Evolutionary conservation across 2,329 filamentous ascomycete genomes (phyloP), one percentile per base, ranked within the genome.

Genomic region (Nemania bipapillata): DNA sequence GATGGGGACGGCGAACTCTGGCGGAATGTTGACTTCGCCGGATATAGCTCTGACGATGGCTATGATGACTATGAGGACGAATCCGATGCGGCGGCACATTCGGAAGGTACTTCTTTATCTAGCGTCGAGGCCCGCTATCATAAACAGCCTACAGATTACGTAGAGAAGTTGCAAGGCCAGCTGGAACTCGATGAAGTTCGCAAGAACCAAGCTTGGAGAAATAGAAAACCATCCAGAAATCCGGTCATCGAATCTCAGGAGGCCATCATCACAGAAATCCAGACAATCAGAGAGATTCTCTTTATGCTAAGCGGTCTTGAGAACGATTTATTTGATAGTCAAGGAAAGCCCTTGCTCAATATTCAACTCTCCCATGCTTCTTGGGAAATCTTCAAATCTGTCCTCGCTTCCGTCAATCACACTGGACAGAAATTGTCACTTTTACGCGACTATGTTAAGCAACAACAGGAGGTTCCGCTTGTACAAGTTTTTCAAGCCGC

Each of bases 271-370:
- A 87, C 91, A 0, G 94, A 97, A 77, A 82, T 92, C 1, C 89
- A 94, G 71, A 83, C 90, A 11, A 82, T 94, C 28, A 88, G 93
- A 55, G 94, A 98, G 76, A 87, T 89, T 0, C 83, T 97, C 0
- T 95, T 93, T 74, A 96, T 97, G 92, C 85, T 98, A 0, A 87
- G 89, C 62, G 94, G 94, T 0, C 82, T 96, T 3, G 86, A 90
- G 5, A 95, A 92, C 2, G 90, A 89, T 1, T 77, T 97, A 0
- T 97, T 94, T 74, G 81, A 81, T 64, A 24, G 73, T 3, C 75
- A 83, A 56, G 82, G 81, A 15, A 71, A 77, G 6, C 82, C 83
- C 0, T 77, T 80, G 1, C 74, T 80, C 3, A 74, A 73, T 1
- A 87, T 83, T 62, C 83, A 87, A 64, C 80, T 88, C 28, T 75